These are phyloP conservation scores for Solanum infundibuliforme DNA, from an alignment of 257 asterid species.

Conservation along the genomic window DNA sequence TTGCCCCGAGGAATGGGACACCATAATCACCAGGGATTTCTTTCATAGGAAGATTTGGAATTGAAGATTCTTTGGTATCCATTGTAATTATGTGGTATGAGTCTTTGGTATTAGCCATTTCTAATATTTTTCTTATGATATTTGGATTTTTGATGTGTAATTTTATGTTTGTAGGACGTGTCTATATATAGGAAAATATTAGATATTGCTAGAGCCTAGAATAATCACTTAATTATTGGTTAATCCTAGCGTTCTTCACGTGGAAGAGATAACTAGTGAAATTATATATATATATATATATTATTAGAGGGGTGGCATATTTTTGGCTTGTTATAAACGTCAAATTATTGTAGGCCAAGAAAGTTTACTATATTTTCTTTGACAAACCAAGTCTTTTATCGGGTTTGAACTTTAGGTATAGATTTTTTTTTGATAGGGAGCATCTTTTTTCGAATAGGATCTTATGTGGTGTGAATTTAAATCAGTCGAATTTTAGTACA, in stretches of 20 bases:
- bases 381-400: no score
- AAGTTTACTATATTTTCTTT: background rate
- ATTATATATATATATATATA: no score
- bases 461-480: no score
- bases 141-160: background rate
- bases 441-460: no score
- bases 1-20: conserved; percentile 28
- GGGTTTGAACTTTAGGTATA: no score
- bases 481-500: no score
- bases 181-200: background rate
- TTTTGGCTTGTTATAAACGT: no score
- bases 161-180: background rate
- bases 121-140: background rate
- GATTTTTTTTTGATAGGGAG: accelerated
- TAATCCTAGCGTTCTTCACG: background rate
- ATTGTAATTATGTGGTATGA: background rate
- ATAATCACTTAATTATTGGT: background rate
- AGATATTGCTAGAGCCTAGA: background rate
- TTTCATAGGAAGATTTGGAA: conserved; percentile 19
- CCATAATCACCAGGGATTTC: conserved; percentile 47
- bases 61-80: background rate
- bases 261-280: background rate
- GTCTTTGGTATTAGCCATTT: background rate
- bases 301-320: no score
- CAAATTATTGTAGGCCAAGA: background rate